Base-by-base conservation (phyloP, 2,329 filamentous ascomycete genomes). In the Alternaria sp. region DNA sequence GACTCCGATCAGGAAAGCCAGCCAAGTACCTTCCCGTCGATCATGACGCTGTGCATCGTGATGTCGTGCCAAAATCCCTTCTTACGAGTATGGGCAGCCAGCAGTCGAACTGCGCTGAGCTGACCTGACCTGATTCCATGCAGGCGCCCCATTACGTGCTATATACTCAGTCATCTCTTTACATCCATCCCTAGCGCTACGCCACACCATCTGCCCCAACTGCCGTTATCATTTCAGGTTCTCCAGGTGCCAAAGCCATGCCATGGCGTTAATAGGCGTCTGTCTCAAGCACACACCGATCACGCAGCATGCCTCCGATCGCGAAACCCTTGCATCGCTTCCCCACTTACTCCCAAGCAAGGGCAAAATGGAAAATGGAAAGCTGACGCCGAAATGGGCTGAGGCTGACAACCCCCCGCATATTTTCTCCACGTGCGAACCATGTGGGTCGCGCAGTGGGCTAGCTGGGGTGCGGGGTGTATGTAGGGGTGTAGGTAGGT, bases 341-440 rank as follows among this genome's bases (percentile, higher is more conserved):
- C 30, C 20, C 30, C 49, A 37, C 49, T 14, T 14, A 30, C 30
- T 37, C 9, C 28, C 49, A 37, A 8, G 20, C 14, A 53, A 53
- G 37, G 14, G 28, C 8, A 5, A 41, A 18, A 4, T 41, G 37
- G 37, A 41, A 41, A 30, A 30, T 30, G 28, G 28, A 33, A 41
- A 41, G 37, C 37, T 41, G 37, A 41, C 37, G 37, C 37, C 6
- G n/a, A 3, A 41, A 18, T 18, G 15, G 37, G 37, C 37, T 41
- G 37, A 41, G 37, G 37, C 37, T 41, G 37, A 43, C 15, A 21
- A 15, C 15, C 33, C 44, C 55, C 55, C 55, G 55, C 55, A 58
- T 58, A 37, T 26, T 33, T 47, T 43, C 55, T 41, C 55, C 55
- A 58, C 55, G 55, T 58, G 55, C n/a, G 55, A 41, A 58, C 43